These are phyloP conservation scores for Zea mays DNA, from an alignment of 176 grass and related monocot species.

Conservation along the genomic window DNA sequence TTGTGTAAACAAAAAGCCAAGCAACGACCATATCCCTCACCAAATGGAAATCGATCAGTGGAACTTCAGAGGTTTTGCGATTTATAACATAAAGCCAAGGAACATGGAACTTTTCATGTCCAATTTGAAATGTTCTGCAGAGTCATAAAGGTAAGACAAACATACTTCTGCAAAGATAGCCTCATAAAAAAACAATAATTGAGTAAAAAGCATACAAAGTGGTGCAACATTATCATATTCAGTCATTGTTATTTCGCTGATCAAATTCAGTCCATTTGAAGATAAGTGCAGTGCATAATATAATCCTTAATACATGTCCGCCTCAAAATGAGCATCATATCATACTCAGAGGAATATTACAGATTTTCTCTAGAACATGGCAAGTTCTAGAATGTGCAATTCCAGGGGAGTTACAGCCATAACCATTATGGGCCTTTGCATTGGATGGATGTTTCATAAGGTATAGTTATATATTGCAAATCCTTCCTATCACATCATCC, in stretches of 20 bases:
- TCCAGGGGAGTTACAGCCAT: neutral
- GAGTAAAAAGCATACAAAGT: neutral
- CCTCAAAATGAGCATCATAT: neutral
- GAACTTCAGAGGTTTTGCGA: constrained; percentile 91
- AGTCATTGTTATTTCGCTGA: neutral
- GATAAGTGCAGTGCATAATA: constrained; percentile 10
- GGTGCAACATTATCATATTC: neutral
- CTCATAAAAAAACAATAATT: constrained; percentile 20
- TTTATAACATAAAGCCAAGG: constrained; percentile 99
- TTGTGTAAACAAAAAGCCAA: constrained; percentile 10
- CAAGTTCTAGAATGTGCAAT: constrained; percentile 15
- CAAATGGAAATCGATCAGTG: constrained; percentile 95
- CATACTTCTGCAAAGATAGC: constrained; percentile 10
- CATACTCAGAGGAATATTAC: neutral
- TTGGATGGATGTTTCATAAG: neutral
- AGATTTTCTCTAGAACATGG: neutral
- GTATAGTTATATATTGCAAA: neutral
- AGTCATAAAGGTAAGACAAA: constrained; percentile 40
- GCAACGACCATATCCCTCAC: constrained; percentile 46
- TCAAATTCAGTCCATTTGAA: constrained; percentile 3
- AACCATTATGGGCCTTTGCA: neutral
- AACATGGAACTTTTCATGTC: constrained; percentile 88
- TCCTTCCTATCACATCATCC: neutral
- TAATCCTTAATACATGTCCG: neutral
- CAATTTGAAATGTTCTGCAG: constrained; percentile 97